Evolutionary conservation across 2,329 filamentous ascomycete genomes (phyloP).

Genomic region (Talaromyces sp.): DNA sequence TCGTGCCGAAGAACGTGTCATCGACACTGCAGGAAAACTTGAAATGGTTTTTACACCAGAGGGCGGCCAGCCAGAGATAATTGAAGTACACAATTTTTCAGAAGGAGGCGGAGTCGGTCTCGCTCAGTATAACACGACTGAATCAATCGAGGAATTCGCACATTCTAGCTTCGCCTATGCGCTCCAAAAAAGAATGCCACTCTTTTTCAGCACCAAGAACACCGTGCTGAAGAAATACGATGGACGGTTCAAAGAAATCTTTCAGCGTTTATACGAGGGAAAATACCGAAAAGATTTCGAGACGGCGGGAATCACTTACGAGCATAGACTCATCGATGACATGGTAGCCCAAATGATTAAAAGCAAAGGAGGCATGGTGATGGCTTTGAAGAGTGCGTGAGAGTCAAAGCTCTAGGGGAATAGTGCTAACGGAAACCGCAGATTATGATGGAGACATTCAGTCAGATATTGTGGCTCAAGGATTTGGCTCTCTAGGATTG

Average conservation of each 20-base stretch:
- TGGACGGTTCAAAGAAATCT: slow-evolving; percentile 97
- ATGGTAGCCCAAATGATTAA: slow-evolving; percentile 99
- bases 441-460: slow-evolving; percentile 99
- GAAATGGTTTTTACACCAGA: slow-evolving; percentile 90
- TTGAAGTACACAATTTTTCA: slow-evolving; percentile 82
- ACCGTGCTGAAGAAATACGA: slow-evolving; percentile 99
- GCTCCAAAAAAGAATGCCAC: slow-evolving; percentile 76
- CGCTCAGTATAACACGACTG: slow-evolving; percentile 97
- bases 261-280: slow-evolving; percentile 90
- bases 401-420: background rate
- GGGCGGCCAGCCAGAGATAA: slow-evolving; percentile 71
- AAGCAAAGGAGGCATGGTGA: slow-evolving; percentile 91
- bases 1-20: slow-evolving; percentile 86
- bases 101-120: slow-evolving; percentile 80
- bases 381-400: slow-evolving; percentile 87
- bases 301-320: slow-evolving; percentile 92
- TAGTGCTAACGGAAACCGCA: slow-evolving; percentile 34
- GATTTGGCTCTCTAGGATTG: slow-evolving; percentile 93
- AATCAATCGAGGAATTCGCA: slow-evolving; percentile 90
- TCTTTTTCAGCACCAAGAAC: slow-evolving; percentile 99
- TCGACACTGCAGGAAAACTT: slow-evolving; percentile 77
- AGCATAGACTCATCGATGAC: slow-evolving; percentile 98
- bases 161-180: slow-evolving; percentile 97
- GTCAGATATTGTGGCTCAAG: slow-evolving; percentile 96
- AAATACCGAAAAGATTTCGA: slow-evolving; percentile 86